A percentile compares a stretch with the other conserved stretches of the same genome.
Conservation (phyloP, 768 basidiomycete genomes). For the Boletellus emodensis region DNA sequence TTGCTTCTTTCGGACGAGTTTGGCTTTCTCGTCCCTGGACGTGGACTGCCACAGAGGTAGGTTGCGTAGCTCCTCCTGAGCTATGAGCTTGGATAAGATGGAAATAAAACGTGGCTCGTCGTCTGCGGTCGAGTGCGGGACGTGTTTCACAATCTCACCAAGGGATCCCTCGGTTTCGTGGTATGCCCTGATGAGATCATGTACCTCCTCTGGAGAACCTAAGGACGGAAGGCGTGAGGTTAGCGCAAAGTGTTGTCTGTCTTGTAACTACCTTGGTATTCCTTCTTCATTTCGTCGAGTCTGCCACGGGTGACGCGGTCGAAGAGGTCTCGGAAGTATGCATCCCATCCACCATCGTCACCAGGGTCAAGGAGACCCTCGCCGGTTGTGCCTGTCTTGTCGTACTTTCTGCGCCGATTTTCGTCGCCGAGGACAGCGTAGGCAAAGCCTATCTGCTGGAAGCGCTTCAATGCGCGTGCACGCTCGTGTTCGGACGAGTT, state of each 20-base stretch:
- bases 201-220: slow-evolving; percentile 85
- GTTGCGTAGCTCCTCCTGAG: slow-evolving; percentile 51
- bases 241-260: background rate
- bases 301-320: slow-evolving; percentile 81
- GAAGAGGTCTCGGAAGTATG: slow-evolving; percentile 90
- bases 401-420: slow-evolving; percentile 71
- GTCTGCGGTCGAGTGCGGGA: slow-evolving; percentile 78
- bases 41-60: slow-evolving; percentile 64
- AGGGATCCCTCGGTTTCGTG: slow-evolving; percentile 67
- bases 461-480: slow-evolving; percentile 68
- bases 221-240: slow-evolving; percentile 1
- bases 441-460: slow-evolving; percentile 92
- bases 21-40: slow-evolving; percentile 77
- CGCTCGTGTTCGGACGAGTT: slow-evolving; percentile 54
- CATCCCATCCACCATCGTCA: slow-evolving; percentile 84
- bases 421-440: slow-evolving; percentile 86
- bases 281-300: slow-evolving; percentile 90
- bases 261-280: slow-evolving; percentile 69
- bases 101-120: slow-evolving; percentile 85
- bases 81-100: slow-evolving; percentile 64
- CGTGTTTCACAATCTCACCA: slow-evolving; percentile 74
- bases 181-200: slow-evolving; percentile 78
- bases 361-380: slow-evolving; percentile 69
- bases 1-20: slow-evolving; percentile 66
- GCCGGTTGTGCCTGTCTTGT: slow-evolving; percentile 79